phyloP scores from a whole-genome alignment of 768 basidiomycete species.

The Leccinum sublutescens region DNA sequence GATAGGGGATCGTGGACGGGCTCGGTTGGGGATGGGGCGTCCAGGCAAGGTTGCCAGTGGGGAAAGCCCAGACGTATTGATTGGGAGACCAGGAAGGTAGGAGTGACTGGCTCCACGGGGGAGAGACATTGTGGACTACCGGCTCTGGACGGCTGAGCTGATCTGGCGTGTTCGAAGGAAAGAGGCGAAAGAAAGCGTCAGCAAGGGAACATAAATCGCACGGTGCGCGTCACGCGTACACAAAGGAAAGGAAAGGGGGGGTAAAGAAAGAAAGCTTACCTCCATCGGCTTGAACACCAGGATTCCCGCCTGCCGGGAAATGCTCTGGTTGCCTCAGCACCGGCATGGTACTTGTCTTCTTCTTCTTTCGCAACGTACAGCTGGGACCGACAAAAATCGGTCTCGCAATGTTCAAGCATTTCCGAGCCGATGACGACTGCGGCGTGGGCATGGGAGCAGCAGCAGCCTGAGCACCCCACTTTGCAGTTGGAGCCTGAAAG shows the following conservation, averaged over 20 bases:
- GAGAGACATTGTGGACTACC: neutral
- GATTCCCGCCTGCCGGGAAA: constrained; percentile 21
- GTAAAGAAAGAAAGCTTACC: constrained; percentile 12
- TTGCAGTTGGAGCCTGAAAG: constrained; percentile 2
- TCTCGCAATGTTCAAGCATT: constrained; percentile 3
- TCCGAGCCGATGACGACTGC: neutral
- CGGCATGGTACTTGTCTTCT: neutral
- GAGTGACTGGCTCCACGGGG: constrained; percentile 1
- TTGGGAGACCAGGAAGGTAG: constrained; percentile 20
- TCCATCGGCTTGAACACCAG: constrained; percentile 15
- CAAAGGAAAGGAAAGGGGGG: neutral
- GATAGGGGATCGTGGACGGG: constrained; percentile 2
- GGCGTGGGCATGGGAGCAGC: neutral
- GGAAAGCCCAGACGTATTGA: constrained; percentile 25
- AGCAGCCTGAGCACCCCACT: too few species aligned
- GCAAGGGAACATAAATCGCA: neutral
- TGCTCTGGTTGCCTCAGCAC: constrained; percentile 13
- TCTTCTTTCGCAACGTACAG: neutral
- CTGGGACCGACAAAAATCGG: constrained; percentile 18
- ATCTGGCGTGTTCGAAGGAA: constrained; percentile 5
- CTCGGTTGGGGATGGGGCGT: constrained; percentile 22
- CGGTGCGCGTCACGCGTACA: neutral
- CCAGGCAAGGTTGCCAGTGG: constrained; percentile 27
- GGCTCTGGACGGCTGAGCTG: constrained; percentile 1
- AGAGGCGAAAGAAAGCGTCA: constrained; percentile 2